Evolutionary conservation across 2,329 filamentous ascomycete genomes (phyloP).

Genomic region (Raffaelea albimanens): DNA sequence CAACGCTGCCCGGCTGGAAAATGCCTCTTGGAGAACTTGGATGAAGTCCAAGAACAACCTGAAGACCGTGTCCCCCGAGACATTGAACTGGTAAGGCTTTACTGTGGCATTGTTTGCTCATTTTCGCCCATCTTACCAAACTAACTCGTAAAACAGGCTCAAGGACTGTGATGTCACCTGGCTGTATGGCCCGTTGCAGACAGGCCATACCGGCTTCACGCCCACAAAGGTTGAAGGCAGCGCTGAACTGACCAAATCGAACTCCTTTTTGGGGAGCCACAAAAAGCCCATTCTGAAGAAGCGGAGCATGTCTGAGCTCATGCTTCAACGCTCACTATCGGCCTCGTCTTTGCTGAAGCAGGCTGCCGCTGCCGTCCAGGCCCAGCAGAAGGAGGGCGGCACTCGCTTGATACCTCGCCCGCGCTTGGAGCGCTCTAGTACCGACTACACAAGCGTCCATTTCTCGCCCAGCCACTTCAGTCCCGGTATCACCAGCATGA

Average conservation of each 20-base stretch:
- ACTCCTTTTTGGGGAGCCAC: conserved; percentile 54
- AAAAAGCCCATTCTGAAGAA: conserved; percentile 96
- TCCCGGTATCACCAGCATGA: conserved; percentile 53
- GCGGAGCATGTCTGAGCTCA: conserved; percentile 89
- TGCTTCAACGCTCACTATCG: conserved; percentile 82
- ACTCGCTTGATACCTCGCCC: conserved; percentile 37
- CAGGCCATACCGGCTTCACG: conserved; percentile 49
- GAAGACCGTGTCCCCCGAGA: conserved; percentile 81
- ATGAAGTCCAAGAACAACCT: conserved; percentile 83
- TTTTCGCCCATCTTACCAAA: conserved; percentile 14
- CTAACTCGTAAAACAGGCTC: conserved; percentile 47
- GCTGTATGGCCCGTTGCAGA: conserved; percentile 89
- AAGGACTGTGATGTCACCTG: conserved; percentile 97
- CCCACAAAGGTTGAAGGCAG: conserved; percentile 29
- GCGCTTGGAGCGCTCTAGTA: conserved; percentile 51
- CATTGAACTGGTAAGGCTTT: conserved; percentile 68
- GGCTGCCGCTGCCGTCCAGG: conserved; percentile 75
- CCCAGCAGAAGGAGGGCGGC: conserved; percentile 56
- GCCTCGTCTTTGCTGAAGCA: conserved; percentile 84
- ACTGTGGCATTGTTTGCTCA: background rate
- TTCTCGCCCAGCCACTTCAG: conserved; percentile 54
- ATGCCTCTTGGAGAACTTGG: conserved; percentile 97
- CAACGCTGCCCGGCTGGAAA: conserved; percentile 77
- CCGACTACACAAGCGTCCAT: conserved; percentile 59
- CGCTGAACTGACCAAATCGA: conserved; percentile 38